Evolutionary conservation across 805 yeast species (phyloP), one percentile per base, ranked within the genome.

Genomic region (Candida wancherniae): DNA sequence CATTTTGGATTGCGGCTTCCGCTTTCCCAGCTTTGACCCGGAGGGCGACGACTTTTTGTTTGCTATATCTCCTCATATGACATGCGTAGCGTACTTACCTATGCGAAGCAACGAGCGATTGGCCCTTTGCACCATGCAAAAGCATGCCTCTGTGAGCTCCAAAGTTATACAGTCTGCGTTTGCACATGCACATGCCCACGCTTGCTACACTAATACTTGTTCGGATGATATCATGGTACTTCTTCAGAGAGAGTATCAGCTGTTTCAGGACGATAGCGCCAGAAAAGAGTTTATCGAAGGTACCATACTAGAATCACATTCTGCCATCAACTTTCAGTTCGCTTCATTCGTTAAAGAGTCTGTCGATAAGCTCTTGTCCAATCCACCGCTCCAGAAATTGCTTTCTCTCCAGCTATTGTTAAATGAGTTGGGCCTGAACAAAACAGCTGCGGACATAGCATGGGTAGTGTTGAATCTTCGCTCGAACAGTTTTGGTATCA

Each of bases 351-450:
- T 78, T 6, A 74, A 76, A 32, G 95, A 84, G 33, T 82, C 79
- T 28, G 77, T 82, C 3, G 95, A 85, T 47, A 78, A 80, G 47
- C 62, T 84, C 38, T 58, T 85, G 22, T 79, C 80, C 12, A 79
- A 78, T 45, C 90, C 90, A 9, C 86, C 92, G 2, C 63, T 84
- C 31, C 95, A 84, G 48, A 70, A 81, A 31, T 58, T 86, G 28
- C 57, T 85, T 20, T 73, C 85, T 10, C 59, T 85, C 31, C 94
- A 85, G 48, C 63, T 81, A 34, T 62, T 77, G 0, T 50, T 85
- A 22, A 90, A 92, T 9, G 69, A 61, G 39, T 30, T 53, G 25
- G 45, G 47, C 23, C 39, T 39, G 5, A 33, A 39, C 1, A 71
- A 67, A 13, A 40, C 57, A 15, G 46, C 48, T 26, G 58, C 63